Evolutionary conservation across 352 stramenopile species (phyloP), one percentile per base, ranked within the genome.

Genomic region (Phytopythium vexans): DNA sequence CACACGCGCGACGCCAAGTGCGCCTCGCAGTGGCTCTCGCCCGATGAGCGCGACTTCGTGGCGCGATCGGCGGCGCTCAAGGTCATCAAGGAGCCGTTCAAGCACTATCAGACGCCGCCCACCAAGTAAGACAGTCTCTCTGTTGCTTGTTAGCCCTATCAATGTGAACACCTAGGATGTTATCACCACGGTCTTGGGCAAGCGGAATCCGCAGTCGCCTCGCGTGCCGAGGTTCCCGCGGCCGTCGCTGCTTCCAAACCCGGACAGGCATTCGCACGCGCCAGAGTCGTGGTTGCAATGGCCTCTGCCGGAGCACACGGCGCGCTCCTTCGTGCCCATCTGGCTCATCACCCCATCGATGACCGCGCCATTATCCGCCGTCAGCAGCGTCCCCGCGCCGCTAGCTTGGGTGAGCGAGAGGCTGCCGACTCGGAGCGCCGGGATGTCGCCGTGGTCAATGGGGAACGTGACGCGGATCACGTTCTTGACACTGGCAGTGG

Each of bases 321-420:
- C 70, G 51, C 89, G 84, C 55, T 98, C 92, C 58, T 97, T 97
- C 0, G 89, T 98, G 6, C 92, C 92, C 6, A 68, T 70, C 32
- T 83, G 66, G 36, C 74, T 82, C 40, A 48, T 6, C 7, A 84
- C 51, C 1, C 66, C 66, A 14, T 52, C 56, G n/a, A 89, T 68
- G 5, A 35, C 32, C 11, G 53, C 65, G 2, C 77, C 70, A 21
- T 79, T 64, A n/a, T 82, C 78, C 2, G 70, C 77, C 1, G 66
- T 57, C 6, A 45, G 16, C 2, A 88, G 46, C 8, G 52, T 60
- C 11, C 62, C 48, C 16, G 34, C 31, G 10, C 69, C 64, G 45
- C 49, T 49, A 6, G 38, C 61, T 21, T 51, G 36, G 0, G 43
- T 59, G 7, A 82, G 49, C 2, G 46, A 68, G 12, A 69, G 83